Conservation (phyloP, 2,329 filamentous ascomycete genomes). For the Bretziella fagacearum region DNA sequence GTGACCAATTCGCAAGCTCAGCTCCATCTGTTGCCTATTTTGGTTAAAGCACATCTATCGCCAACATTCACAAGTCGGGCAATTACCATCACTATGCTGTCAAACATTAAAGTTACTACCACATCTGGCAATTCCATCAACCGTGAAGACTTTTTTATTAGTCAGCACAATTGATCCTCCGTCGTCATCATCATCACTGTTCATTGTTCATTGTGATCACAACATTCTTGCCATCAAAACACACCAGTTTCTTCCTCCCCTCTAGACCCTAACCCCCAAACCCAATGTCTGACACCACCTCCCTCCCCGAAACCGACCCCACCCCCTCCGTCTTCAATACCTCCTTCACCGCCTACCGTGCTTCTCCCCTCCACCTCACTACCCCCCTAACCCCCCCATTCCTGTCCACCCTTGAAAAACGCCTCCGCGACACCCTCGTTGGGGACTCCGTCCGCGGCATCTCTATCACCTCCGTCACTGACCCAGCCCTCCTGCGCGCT, state of each 20-base stretch:
- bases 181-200: too few species aligned
- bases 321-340: constrained; percentile 37
- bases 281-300: background rate
- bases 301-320: background rate
- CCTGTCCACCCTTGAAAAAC: constrained; percentile 28
- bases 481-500: constrained; percentile 24
- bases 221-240: background rate
- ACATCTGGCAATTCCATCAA: too few species aligned
- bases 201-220: too few species aligned
- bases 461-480: constrained; percentile 30
- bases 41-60: too few species aligned
- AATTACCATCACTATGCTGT: too few species aligned
- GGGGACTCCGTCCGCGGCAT: constrained; percentile 44
- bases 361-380: constrained; percentile 31
- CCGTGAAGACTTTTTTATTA: too few species aligned
- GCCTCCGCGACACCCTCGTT: constrained; percentile 37
- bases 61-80: too few species aligned
- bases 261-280: background rate
- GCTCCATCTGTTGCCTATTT: too few species aligned
- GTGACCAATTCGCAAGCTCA: too few species aligned
- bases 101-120: too few species aligned
- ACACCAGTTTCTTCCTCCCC: background rate
- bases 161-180: too few species aligned
- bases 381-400: constrained; percentile 22
- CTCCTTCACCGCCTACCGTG: constrained; percentile 39